Base-by-base conservation (phyloP, 2,329 filamentous ascomycete species). In the Esteya vermicola region DNA sequence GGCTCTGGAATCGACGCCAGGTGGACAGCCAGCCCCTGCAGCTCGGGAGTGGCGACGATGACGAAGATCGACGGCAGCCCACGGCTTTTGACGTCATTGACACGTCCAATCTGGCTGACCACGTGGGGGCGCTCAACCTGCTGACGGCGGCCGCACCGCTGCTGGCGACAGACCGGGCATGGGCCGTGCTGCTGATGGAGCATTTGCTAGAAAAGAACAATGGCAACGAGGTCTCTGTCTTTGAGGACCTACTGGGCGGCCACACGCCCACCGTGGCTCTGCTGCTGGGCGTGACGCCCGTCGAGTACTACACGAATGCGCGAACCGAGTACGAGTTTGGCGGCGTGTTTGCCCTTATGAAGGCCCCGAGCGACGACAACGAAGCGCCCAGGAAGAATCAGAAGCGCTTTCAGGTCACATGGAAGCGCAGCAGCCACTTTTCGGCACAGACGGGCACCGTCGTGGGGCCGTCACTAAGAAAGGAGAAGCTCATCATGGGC, bases 71-170 rank as follows among this genome's bases (percentile, higher is more conserved):
- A 14, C 27, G 27, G 13, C 64, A 58, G 1, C 65, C 68, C 0
- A 52, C 46, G 5, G 33, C 40, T 4, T 79, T 78, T 47, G 64
- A 76, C 48, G 57, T 69, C 4, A 69, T 79, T 40, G 72, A 79
- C 45, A 73, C 70, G 0, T 63, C 61, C 3, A 63, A 64, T 39
- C 52, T 72, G 10, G 50, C 56, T 2, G 64, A 69, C 41, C 56
- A 62, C 37, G 18, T 65, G 8, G 67, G 65, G 16, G 42, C 51
- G 10, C 42, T 72, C 9, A 69, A 69, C 44, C 10, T 71, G 14
- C 48, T 72, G 6, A 50, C 63, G 14, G 60, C 70, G 1, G 53
- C 64, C 0, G 47, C 55, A 0, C 68, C 70, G 2, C 46, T 79
- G 9, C 55, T 78, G 9, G 61, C 58, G n/a, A n/a, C n/a, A 6